Evolutionary conservation across 495 filamentous ascomycete species (phyloP).

Genomic region (Talaromyces wortmannii): DNA sequence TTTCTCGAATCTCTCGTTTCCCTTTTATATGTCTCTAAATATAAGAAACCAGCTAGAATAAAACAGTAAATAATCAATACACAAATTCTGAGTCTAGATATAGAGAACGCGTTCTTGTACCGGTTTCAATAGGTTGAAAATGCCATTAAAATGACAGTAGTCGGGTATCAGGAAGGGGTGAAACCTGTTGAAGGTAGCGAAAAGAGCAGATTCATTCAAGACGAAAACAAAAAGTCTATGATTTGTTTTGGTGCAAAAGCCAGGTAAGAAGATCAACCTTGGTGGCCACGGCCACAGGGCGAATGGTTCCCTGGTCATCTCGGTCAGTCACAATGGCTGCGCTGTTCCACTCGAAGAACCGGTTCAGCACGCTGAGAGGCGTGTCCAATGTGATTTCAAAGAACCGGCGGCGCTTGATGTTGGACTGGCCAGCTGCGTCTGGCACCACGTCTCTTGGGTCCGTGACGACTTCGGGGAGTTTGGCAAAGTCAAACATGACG

Average conservation of each 20-base stretch:
- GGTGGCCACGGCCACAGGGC: slow-evolving; percentile 84
- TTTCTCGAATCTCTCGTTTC: no score
- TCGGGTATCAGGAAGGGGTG: not conserved
- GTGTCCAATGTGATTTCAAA: slow-evolving; percentile 93
- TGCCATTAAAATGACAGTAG: not conserved
- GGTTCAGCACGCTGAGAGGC: slow-evolving; percentile 70
- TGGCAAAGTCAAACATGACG: slow-evolving; percentile 95
- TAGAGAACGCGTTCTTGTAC: no score
- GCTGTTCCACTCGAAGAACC: slow-evolving; percentile 97
- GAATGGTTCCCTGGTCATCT: slow-evolving; percentile 51
- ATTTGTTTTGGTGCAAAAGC: slow-evolving; percentile 64
- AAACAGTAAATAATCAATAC: no score
- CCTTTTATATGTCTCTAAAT: no score
- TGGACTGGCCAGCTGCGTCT: not conserved
- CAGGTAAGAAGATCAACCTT: slow-evolving; percentile 95
- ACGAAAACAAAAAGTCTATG: not conserved
- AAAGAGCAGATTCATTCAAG: not conserved
- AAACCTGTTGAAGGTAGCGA: not conserved
- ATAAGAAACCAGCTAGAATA: no score
- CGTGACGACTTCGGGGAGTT: slow-evolving; percentile 79
- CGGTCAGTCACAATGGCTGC: slow-evolving; percentile 86
- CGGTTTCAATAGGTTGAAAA: not conserved
- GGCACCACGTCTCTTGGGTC: slow-evolving; percentile 60
- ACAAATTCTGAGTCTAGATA: no score
- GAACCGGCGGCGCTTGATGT: slow-evolving; percentile 56